Conservation (phyloP, 306 rosid species). For the Prunus campanulata region DNA sequence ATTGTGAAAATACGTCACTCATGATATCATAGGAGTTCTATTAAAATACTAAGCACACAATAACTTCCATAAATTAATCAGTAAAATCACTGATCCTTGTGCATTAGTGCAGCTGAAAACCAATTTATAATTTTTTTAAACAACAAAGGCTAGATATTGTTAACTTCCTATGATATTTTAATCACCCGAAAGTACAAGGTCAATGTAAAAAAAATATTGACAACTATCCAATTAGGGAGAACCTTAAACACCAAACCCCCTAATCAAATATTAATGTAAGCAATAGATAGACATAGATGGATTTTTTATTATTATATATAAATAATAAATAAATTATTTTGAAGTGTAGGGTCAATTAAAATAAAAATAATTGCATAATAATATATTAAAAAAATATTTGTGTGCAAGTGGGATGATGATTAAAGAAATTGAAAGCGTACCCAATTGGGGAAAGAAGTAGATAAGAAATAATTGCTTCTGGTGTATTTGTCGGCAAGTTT, state of each 20-base stretch:
- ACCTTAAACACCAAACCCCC: background rate
- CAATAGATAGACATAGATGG: too few relatives aligned
- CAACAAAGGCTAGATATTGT: background rate
- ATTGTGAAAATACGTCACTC: background rate
- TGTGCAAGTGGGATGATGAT: slow-evolving; percentile 22
- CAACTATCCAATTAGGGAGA: background rate
- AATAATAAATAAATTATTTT: background rate
- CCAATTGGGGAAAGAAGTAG: slow-evolving; percentile 13
- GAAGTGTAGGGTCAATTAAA: background rate
- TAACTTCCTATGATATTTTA: background rate
- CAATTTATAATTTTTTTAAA: background rate
- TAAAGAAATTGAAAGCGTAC: background rate
- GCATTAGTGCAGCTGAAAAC: background rate
- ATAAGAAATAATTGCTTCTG: slow-evolving; percentile 17
- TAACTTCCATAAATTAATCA: background rate
- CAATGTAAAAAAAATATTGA: background rate
- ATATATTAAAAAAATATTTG: background rate
- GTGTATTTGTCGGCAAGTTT: slow-evolving; percentile 37
- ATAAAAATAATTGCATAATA: too few relatives aligned
- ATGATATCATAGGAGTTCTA: background rate
- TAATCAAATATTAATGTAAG: background rate
- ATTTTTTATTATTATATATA: background rate
- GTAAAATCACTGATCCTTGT: background rate
- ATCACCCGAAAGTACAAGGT: background rate
- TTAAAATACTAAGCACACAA: background rate